Evolutionary conservation across 75 land plant genomes (phyloP), one percentile per base, ranked within the genome.

Genomic region (Isoetes taiwanensis): DNA sequence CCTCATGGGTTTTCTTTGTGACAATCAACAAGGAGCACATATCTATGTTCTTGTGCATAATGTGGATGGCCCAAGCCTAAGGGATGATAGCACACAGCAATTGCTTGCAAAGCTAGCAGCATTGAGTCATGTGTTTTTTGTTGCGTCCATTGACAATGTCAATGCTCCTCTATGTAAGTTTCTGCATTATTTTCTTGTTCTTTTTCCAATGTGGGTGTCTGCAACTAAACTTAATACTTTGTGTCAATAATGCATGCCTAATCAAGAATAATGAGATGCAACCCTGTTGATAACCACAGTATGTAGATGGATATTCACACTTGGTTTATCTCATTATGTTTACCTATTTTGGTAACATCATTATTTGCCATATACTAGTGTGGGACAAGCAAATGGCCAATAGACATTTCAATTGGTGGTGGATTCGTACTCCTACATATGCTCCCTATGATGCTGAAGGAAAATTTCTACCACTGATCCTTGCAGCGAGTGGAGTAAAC

Each of bases 331-430:
- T n/a, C n/a, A n/a, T n/a, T n/a, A n/a, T n/a, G n/a, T n/a, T n/a
- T n/a, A n/a, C n/a, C n/a, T n/a, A n/a, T n/a, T n/a, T n/a, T n/a
- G n/a, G n/a, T n/a, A n/a, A n/a, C n/a, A n/a, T n/a, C n/a, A 37
- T 37, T 37, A 37, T 37, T 14, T 37, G 14, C 9, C 16, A 46
- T 21, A 1, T 33, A 21, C 30, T 59, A 94, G 99, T 94, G 66
- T 94, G 99, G 99, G 99, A 94, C 72, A 94, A 94, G 78, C 81
- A 85, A 61, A 85, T 85, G 99, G 83, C 82, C 41, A 82, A 77
- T 63, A 80, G 79, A 26, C 90, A 94, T 58, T 94, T 89, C 64
- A 94, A 89, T 43, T 94, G 96, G 96, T 76, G 80, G 65, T 94
- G 99, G 99, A 63, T 73, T 55, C 97, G 89, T 58, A 88, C 94